Evolutionary conservation across 495 filamentous ascomycete species (phyloP), one percentile per base, ranked within the genome.

Genomic region (Pseudevernia furfuracea): DNA sequence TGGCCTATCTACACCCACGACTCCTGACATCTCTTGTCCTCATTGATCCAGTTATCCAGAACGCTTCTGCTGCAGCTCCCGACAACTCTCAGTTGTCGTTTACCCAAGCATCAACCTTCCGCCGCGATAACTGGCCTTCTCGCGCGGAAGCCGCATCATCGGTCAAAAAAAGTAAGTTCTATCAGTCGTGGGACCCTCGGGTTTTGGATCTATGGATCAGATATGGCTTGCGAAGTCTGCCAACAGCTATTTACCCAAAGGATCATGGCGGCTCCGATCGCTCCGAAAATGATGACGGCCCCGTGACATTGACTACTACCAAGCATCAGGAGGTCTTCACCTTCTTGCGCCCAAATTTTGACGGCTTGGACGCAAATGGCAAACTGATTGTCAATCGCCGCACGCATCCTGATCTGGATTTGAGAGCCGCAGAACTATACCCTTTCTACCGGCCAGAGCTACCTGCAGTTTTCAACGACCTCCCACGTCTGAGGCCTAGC

Each of bases 361-460:
- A 76, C 58, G 71, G 75, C 32, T 65, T 72, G 17, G 73, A 75
- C 1, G 67, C 72, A 32, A 73, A 69, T 59, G 69, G 67, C n/a
- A 71, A 74, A 36, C 69, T 73, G 43, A 38, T 60, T 25, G 64
- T 79, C 8, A 79, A 81, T 69, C 71, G 74, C 34, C 63, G 72
- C 9, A 79, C 79, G 1, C 79, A 80, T 64, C 78, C 79, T n/a
- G 81, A 82, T 52, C 69, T 82, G 1, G 71, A 81, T 62, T 66
- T 74, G 10, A 69, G 75, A 21, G 68, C 73, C 39, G 58, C 69
- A n/a, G 73, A 74, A 30, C 70, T 67, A 19, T 81, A 78, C 65
- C 85, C 85, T 2, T 91, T 96, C 75, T 92, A 94, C 78, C 80
- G 89, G 6, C 80, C 90, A 37, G 94, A 96, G 69, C 82, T 87